Base-by-base conservation (phyloP, 371 early-diverging fungal species). In the Umbelopsis sp. region DNA sequence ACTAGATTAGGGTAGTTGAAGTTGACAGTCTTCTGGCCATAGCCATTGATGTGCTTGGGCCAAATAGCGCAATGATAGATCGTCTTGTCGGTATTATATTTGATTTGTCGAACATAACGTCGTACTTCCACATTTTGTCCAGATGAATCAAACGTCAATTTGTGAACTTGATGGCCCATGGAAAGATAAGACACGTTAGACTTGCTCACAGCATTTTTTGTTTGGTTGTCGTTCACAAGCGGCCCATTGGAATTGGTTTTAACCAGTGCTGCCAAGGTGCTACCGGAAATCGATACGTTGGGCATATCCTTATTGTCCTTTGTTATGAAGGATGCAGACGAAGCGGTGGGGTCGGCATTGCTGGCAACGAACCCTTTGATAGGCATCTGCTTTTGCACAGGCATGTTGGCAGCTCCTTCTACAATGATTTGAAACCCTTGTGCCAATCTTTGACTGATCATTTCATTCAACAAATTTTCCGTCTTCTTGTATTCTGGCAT, bases 391-490 rank as follows among this genome's bases (percentile, higher is more conserved):
- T 75, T 75, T 52, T 69, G 57, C n/a, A 57, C 57, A 57, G 57
- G 57, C 57, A 57, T 57, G 44, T 73, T 74, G 29, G 76, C 74
- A 14, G 80, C 77, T 50, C 71, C 76, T 53, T 83, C 83, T 2
- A 92, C 87, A 68, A 96, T 91, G 29, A 97, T 84, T 79, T 97
- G 97, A 73, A 95, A 98, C 8, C 97, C 98, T 77, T 98, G 97
- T 14, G 94, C 89, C 48, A 98, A 76, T 29, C 99, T 86, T 74
- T 96, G 97, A 37, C 90, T 89, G 14, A 97, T 87, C 78, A 98
- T 84, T 77, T 97, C 96, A 20, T 88, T 86, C 63, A 97, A 79
- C 46, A 97, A 76, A 12, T 80, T 80, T 50, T 88, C 92, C 4
- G 89, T 88, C 68, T 80, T 86, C 66, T 85, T 76, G 44, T 77